These are phyloP conservation scores for Sporothrix variecibatus DNA, from an alignment of 2,329 filamentous ascomycete genomes.

Conservation along the genomic window DNA sequence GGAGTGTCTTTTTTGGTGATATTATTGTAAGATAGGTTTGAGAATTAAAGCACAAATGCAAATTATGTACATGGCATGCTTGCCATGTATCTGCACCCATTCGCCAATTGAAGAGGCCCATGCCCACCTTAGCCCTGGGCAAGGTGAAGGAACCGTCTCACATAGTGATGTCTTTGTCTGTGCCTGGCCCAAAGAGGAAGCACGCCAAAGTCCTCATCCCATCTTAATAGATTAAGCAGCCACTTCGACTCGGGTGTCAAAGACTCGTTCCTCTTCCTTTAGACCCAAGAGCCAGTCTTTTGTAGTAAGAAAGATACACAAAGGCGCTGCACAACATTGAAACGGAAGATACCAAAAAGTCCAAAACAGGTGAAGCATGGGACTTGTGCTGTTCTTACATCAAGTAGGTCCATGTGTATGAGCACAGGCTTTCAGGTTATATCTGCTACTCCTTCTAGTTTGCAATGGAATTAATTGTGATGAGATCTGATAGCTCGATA, in stretches of 20 bases:
- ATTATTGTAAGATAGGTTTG: not conserved
- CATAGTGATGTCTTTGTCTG: not conserved
- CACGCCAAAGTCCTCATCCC: not conserved
- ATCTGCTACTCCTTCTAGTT: too few relatives aligned
- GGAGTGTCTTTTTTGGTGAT: not conserved
- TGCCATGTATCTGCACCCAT: not conserved
- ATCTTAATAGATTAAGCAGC: constrained; percentile 13
- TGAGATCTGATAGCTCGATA: too few relatives aligned
- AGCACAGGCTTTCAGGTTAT: not conserved
- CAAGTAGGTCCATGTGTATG: not conserved
- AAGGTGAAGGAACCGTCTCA: not conserved
- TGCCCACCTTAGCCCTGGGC: not conserved
- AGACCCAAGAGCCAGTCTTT: not conserved
- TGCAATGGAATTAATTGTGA: too few relatives aligned
- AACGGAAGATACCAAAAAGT: not conserved
- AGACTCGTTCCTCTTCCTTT: not conserved
- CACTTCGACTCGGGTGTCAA: not conserved
- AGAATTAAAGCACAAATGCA: not conserved
- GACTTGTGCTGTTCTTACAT: not conserved
- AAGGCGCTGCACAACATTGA: not conserved
- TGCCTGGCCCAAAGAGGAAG: not conserved
- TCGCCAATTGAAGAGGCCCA: not conserved
- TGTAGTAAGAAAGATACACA: not conserved
- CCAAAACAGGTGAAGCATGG: not conserved
- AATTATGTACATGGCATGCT: not conserved